Conservation (phyloP, 2,329 filamentous ascomycete genomes). For the Hymenoscyphus infarciens region DNA sequence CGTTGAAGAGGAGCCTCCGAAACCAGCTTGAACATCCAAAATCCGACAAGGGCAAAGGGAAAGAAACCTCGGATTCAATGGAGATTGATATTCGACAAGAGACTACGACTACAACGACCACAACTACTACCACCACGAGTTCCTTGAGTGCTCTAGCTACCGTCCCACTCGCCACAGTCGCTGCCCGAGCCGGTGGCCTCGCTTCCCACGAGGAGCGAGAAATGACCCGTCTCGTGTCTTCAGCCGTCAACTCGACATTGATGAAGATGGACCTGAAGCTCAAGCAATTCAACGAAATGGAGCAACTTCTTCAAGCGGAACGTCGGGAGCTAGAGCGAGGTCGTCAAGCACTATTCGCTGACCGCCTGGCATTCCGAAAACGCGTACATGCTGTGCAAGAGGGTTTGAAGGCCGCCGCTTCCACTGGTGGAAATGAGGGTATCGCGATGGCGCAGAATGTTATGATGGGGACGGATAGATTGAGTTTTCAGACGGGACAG, state of each 20-base stretch:
- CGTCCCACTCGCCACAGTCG: conserved; percentile 80
- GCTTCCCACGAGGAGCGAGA: conserved; percentile 96
- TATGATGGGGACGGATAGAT: conserved; percentile 39
- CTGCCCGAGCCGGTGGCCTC: conserved; percentile 79
- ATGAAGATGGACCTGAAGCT: conserved; percentile 96
- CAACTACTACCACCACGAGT: conserved; percentile 45
- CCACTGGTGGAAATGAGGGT: conserved; percentile 38
- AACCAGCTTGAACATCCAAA: conserved; percentile 69
- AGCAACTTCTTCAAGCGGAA: conserved; percentile 86
- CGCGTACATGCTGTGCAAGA: conserved; percentile 81
- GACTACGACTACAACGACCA: conserved; percentile 44
- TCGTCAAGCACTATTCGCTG: conserved; percentile 88
- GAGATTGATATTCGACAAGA: conserved; percentile 57
- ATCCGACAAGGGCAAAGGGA: conserved; percentile 54
- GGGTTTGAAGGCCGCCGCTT: conserved; percentile 51
- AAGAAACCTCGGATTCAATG: conserved; percentile 57
- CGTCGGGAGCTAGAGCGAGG: conserved; percentile 88
- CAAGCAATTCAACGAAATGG: conserved; percentile 94
- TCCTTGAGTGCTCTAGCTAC: conserved; percentile 58
- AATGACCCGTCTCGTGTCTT: conserved; percentile 89
- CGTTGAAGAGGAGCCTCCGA: conserved; percentile 76
- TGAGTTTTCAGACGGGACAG: conserved; percentile 48
- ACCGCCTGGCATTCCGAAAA: conserved; percentile 85
- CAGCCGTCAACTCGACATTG: conserved; percentile 88
- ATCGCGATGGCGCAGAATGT: conserved; percentile 36